Evolutionary conservation across 306 rosid species (phyloP), one percentile per base, ranked within the genome.

Genomic region (Cucumis cinereus): DNA sequence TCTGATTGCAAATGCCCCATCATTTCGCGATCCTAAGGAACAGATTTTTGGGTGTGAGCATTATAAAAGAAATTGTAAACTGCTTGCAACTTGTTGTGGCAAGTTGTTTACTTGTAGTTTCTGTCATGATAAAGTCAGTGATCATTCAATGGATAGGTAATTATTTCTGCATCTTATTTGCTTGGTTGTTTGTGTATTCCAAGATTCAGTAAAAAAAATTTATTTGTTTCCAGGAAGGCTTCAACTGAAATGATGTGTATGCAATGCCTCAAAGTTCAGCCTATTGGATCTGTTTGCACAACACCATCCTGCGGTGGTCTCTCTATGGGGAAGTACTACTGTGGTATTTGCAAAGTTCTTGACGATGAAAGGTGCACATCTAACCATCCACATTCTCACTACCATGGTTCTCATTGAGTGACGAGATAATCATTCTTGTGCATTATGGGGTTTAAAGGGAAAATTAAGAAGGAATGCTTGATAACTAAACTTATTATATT

Each of bases 111-210:
- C 99, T 40, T 94, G 99, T 84, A 86, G 97, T 79, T 94, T 89
- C 92, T 94, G 97, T 85, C 99, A 94, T 81, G 97, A 94, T 84
- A 94, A 92, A 86, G 97, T 91, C 77, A 94, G 95, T 80, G 97
- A 94, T 81, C 99, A 94, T 82, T 89, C 93, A 30, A 92, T 94
- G 97, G 99, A 94, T 80, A 92, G 99, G 99, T 94, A 86, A 85
- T 33, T 68, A 17, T 6, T 11, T 38, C 38, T 68, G 10, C 22
- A 36, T 41, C 16, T 70, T 14, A 13, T 70, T 17, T 47, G 6
- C 54, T 74, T 73, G 74, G 36, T 68, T 76, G 82, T 81, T 81
- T 83, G 75, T 22, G 49, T 23, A 70, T 73, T 71, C 49, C 68
- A 58, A 68, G 69, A 38, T 76, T 61, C 43, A 35, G 68, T 74